A percentile compares a stretch with the other conserved stretches of the same genome.
These are phyloP conservation scores for Recurvomyces mirabilis DNA, from an alignment of 495 filamentous ascomycete species.

Conservation along the genomic window DNA sequence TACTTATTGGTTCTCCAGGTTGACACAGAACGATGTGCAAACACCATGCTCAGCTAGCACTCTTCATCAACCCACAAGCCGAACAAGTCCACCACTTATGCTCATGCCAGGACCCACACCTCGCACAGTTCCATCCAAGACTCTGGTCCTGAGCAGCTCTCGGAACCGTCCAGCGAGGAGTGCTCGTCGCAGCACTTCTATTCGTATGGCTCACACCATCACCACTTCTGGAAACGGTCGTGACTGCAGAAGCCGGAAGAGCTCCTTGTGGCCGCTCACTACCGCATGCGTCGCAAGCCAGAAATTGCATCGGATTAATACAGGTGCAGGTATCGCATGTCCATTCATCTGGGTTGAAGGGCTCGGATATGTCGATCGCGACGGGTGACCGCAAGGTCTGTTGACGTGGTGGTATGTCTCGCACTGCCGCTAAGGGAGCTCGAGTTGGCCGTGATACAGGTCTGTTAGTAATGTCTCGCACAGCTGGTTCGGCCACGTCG, in stretches of 20 bases:
- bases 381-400: not conserved
- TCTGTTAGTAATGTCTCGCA: not conserved
- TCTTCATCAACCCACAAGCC: constrained; percentile 32
- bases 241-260: no score
- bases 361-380: constrained; percentile 17
- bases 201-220: no score
- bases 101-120: constrained; percentile 34
- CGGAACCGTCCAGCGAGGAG: not conserved
- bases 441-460: no score
- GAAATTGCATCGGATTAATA: constrained; percentile 58
- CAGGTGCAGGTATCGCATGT: constrained; percentile 70
- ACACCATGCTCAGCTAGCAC: no score
- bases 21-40: no score
- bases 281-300: constrained; percentile 71
- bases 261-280: constrained; percentile 44
- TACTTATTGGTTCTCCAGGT: no score
- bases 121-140: constrained; percentile 32
- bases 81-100: constrained; percentile 35
- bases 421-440: no score
- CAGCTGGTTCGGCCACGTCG: not conserved
- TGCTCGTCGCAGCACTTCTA: not conserved
- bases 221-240: no score
- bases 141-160: not conserved
- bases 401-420: no score
- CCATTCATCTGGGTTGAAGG: constrained; percentile 44